A percentile compares a stretch with the other conserved stretches of the same genome.
These are phyloP conservation scores for Phyllosticta paracitricarpa DNA, from an alignment of 2,329 filamentous ascomycete genomes.

Conservation along the genomic window DNA sequence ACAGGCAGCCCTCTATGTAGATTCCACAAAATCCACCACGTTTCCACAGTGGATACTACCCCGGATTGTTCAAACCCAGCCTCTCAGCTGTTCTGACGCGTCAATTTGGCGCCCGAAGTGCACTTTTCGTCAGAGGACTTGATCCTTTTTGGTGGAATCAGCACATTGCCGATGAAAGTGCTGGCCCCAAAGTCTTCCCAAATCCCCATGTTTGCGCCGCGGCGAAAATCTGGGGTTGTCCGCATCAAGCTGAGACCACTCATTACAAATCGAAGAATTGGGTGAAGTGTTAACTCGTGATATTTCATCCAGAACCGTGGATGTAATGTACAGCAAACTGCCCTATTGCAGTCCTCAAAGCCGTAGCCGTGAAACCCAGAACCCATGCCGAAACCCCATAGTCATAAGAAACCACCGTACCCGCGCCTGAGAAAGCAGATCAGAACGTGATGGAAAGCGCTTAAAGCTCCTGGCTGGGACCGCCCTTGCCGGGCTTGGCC, in stretches of 20 bases:
- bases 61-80: neutral
- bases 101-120: no score
- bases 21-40: neutral
- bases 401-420: conserved; percentile 54
- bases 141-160: no score
- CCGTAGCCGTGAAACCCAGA: conserved; percentile 40
- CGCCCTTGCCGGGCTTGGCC: conserved; percentile 79
- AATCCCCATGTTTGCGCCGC: no score
- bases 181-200: no score
- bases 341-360: conserved; percentile 31
- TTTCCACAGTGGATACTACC: neutral
- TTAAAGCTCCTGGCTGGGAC: conserved; percentile 86
- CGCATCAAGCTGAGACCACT: neutral
- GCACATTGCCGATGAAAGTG: no score
- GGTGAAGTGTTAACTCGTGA: conserved; percentile 20
- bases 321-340: conserved; percentile 52
- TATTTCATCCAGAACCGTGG: conserved; percentile 41
- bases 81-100: no score
- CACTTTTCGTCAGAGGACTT: no score
- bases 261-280: neutral
- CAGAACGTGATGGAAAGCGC: conserved; percentile 19
- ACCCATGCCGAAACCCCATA: conserved; percentile 62
- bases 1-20: neutral
- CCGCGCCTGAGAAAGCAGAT: conserved; percentile 37
- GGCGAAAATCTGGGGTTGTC: neutral